phyloP scores from a whole-genome alignment of 1,284 basidiomycete genomes.

The Meira nashicola region DNA sequence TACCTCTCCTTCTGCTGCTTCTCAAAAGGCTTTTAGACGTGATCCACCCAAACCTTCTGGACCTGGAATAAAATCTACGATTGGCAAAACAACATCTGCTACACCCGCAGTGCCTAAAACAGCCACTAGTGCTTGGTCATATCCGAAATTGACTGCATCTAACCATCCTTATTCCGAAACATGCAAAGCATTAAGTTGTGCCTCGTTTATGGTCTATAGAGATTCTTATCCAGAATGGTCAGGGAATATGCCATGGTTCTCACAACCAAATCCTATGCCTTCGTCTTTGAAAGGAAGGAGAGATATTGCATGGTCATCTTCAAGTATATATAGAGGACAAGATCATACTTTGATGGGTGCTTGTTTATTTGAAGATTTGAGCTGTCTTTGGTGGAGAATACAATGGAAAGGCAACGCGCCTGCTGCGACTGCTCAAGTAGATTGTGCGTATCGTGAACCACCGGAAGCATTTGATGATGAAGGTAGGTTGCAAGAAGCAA shows the following conservation, averaged over 20 bases:
- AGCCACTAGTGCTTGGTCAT: background rate
- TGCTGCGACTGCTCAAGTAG: background rate
- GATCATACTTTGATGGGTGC: background rate
- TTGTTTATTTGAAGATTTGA: constrained; percentile 3
- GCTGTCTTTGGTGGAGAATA: constrained; percentile 5
- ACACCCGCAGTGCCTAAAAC: background rate
- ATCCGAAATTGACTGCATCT: background rate
- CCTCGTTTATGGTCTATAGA: constrained; percentile 12
- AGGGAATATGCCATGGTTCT: constrained; percentile 6
- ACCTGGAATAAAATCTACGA: background rate
- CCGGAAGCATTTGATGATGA: constrained; percentile 7
- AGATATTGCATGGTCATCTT: constrained; percentile 7
- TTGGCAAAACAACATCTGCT: background rate
- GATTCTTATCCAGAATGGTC: constrained; percentile 10
- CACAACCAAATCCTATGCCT: constrained; percentile 1
- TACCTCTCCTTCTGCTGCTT: too few relatives aligned
- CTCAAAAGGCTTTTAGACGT: background rate
- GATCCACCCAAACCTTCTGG: background rate
- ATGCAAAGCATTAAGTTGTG: constrained; percentile 10
- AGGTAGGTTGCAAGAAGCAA: background rate
- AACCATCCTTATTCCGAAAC: constrained; percentile 4
- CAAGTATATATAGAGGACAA: background rate
- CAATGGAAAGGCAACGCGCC: background rate
- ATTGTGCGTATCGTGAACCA: constrained; percentile 1
- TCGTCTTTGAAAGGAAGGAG: background rate